Evolutionary conservation across 2,329 filamentous ascomycete species (phyloP), one percentile per base, ranked within the genome.

Genomic region (Allantophomopsis lycopodina): DNA sequence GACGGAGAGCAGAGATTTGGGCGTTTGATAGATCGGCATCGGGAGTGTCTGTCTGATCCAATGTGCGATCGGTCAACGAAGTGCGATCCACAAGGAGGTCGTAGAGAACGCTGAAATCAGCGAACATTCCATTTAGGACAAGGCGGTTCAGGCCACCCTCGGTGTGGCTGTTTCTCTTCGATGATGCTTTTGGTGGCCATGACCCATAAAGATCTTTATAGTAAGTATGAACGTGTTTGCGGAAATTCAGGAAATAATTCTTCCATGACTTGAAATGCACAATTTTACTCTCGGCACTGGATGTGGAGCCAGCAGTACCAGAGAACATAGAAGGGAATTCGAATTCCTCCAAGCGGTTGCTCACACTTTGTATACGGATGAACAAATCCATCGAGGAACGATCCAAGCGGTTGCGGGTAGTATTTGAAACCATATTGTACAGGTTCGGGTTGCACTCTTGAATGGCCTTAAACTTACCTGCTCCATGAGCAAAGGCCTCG

Each of bases 321-420:
- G 86, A 76, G 55, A 94, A 96, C 5, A 96, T 65, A 1, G 84
- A 83, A 0, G 88, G 87, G 50, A 94, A 95, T 23, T 95, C 85
- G 49, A 96, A 96, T 44, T 86, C 76, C 42, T 83, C 77, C n/a
- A 96, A 65, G 34, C 83, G 79, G 23, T 66, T 63, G 46, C 83
- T 80, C 47, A 87, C 74, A 39, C 71, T 78, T 44, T 77, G 71
- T 43, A 85, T 72, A 15, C 86, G 76, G 44, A 75, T 78, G 28
- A 81, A 69, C 3, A 96, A 67, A 51, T 94, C 87, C 49, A 94
- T 69, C 37, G 83, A 77, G 2, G 87, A 82, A 44, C 85, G 76
- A 52, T 91, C 85, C 7, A 96, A 65, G n/a, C 83, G 76, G 49
- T 85, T 82, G 35, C 76, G 73, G 0, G 88, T 94, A 45, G 73